These are phyloP conservation scores for Pyrenophora teres DNA, from an alignment of 2,329 filamentous ascomycete genomes.

Conservation along the genomic window DNA sequence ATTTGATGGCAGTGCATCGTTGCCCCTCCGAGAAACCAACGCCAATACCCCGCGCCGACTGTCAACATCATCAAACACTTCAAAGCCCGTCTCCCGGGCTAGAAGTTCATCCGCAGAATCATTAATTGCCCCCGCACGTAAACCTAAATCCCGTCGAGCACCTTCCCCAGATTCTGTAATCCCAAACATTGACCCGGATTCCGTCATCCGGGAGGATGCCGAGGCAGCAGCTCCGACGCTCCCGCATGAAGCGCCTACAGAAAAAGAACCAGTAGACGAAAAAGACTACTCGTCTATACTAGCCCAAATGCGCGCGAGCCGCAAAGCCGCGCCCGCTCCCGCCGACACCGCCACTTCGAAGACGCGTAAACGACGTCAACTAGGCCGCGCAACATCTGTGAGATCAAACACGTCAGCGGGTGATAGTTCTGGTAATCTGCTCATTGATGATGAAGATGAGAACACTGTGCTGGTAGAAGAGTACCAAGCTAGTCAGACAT, in stretches of 20 bases:
- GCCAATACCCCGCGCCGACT: constrained; percentile 39
- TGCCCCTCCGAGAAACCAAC: constrained; percentile 37
- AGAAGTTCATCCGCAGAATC: constrained; percentile 30
- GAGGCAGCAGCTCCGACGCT: constrained; percentile 8
- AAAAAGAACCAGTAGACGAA: constrained; percentile 22
- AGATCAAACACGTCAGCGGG: constrained; percentile 37
- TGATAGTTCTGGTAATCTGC: constrained; percentile 31
- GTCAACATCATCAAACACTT: constrained; percentile 34
- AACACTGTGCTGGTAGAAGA: constrained; percentile 27
- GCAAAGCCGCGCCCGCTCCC: constrained; percentile 29
- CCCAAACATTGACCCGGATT: constrained; percentile 25
- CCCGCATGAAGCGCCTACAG: constrained; percentile 11
- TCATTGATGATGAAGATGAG: constrained; percentile 25
- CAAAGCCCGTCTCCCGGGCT: constrained; percentile 19
- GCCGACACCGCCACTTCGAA: constrained; percentile 28
- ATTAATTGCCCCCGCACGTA: constrained; percentile 22
- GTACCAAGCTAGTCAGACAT: constrained; percentile 44
- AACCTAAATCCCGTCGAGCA: constrained; percentile 15
- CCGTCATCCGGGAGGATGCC: constrained; percentile 24
- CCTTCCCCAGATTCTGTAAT: constrained; percentile 24
- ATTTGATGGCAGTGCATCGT: constrained; percentile 30
- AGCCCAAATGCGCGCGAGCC: constrained; percentile 37
- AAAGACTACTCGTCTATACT: constrained; percentile 42
- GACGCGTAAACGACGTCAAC: constrained; percentile 29
- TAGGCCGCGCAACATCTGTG: constrained; percentile 41